A percentile compares a stretch with the other conserved stretches of the same genome.
Evolutionary conservation across 2,329 filamentous ascomycete species (phyloP).

Genomic region (Cladosporium sp.): DNA sequence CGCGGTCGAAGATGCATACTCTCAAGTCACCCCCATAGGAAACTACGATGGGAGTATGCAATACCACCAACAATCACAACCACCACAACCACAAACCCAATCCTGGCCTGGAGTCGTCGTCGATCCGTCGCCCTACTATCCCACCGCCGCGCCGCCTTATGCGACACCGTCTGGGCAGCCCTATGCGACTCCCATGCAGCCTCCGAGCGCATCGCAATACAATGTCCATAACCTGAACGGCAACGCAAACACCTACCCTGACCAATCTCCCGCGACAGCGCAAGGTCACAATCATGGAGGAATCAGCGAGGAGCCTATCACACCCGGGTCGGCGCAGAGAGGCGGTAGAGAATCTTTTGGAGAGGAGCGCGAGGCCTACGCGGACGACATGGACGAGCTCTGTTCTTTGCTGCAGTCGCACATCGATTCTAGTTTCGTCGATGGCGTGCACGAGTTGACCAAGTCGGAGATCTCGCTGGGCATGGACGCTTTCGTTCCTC

Average conservation of each 20-base stretch:
- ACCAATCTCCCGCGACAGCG: neutral
- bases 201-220: slow-evolving; percentile 3
- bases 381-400: slow-evolving; percentile 3
- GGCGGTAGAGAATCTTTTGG: no score
- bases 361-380: neutral
- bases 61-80: neutral
- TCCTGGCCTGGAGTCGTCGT: neutral
- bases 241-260: neutral
- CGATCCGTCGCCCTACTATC: neutral
- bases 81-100: neutral
- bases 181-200: neutral
- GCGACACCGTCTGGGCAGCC: neutral
- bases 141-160: neutral
- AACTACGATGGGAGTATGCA: neutral
- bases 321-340: neutral
- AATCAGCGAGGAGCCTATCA: neutral
- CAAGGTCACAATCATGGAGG: neutral
- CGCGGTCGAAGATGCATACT: neutral
- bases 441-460: slow-evolving; percentile 19
- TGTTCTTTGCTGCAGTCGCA: neutral
- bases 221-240: neutral
- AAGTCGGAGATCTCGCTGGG: slow-evolving; percentile 23
- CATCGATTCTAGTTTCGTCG: neutral
- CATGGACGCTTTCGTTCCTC: slow-evolving; percentile 19
- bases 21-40: neutral